Percentiles rank a stretch among this genome's conserved stretches.
These are phyloP conservation scores for Ophiosphaerella narmari DNA, from an alignment of 2,329 filamentous ascomycete species.

Conservation along the genomic window DNA sequence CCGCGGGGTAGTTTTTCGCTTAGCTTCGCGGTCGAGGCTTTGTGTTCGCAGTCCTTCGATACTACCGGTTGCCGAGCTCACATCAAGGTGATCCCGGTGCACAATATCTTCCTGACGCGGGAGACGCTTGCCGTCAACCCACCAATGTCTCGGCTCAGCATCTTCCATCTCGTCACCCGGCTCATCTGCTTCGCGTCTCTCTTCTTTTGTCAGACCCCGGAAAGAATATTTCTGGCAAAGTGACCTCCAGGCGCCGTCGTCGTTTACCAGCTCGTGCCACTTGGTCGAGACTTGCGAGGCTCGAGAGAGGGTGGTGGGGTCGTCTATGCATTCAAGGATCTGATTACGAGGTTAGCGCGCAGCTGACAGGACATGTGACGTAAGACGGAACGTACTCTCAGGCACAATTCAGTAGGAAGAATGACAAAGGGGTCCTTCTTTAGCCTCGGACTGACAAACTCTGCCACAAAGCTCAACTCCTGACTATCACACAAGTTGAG, in stretches of 20 bases:
- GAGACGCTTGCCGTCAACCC: slow-evolving; percentile 30
- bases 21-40: slow-evolving; percentile 60
- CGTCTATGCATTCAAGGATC: slow-evolving; percentile 96
- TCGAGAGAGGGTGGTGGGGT: slow-evolving; percentile 89
- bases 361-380: slow-evolving; percentile 11
- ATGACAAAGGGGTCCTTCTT: slow-evolving; percentile 96
- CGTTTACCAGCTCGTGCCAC: slow-evolving; percentile 91
- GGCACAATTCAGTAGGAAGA: slow-evolving; percentile 88
- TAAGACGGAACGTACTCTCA: slow-evolving; percentile 66
- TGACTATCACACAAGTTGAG: slow-evolving; percentile 94
- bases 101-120: slow-evolving; percentile 32
- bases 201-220: slow-evolving; percentile 59
- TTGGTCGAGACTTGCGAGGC: slow-evolving; percentile 94
- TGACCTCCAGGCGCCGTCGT: slow-evolving; percentile 98
- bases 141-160: slow-evolving; percentile 28
- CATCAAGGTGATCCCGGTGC: slow-evolving; percentile 34
- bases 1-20: slow-evolving; percentile 35
- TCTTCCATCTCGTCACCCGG: slow-evolving; percentile 34
- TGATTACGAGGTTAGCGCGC: slow-evolving; percentile 47
- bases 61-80: slow-evolving; percentile 49
- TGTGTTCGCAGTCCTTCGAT: slow-evolving; percentile 56
- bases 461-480: slow-evolving; percentile 92
- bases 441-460: slow-evolving; percentile 89
- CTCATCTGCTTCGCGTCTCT: slow-evolving; percentile 34
- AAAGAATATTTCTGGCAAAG: slow-evolving; percentile 96